Evolutionary conservation across 2,329 filamentous ascomycete species (phyloP), one percentile per base, ranked within the genome.

Genomic region (Botrytis fabae): DNA sequence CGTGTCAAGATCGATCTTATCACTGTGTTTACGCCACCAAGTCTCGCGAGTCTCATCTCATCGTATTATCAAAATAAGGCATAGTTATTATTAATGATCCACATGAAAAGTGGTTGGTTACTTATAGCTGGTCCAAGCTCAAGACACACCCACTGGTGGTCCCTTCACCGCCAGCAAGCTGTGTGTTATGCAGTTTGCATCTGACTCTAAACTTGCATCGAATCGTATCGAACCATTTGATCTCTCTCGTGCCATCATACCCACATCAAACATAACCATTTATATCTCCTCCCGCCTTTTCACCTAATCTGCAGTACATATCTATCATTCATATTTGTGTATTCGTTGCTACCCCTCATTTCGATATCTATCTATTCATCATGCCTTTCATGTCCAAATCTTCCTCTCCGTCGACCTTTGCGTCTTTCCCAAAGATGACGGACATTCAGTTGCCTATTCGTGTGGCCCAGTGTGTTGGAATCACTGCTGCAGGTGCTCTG

Each of bases 401-500:
- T 5, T 64, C 69, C 28, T 65, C 70, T 66, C 42, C 70, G 40
- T 71, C 70, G 10, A n/a, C 70, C 48, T 71, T 66, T 59, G 22
- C n/a, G 35, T 54, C 38, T 35, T 71, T 71, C 35, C 22, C 60
- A 16, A 64, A 16, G 32, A 44, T 71, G 46, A 38, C 46, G 2
- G 70, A 71, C 38, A 28, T 71, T 28, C 51, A 66, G 38, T 48
- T 77, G 46, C 73, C 79, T 44, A 81, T 88, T 66, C 83, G 86
- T 73, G 77, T 84, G 70, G 83, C 85, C 38, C 86, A 88, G 78
- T 83, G 84, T 16, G 77, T 87, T 9, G 85, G 86, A 72, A 83
- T 90, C 75, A 86, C 87, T 46, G 77, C 85, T 63, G 84, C 86
- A 54, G 83, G 85, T 35, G 83, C 85, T 71, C 77, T 86, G 4